Conservation (phyloP, 2,329 filamentous ascomycete genomes). For the Blumeria hordei region DNA sequence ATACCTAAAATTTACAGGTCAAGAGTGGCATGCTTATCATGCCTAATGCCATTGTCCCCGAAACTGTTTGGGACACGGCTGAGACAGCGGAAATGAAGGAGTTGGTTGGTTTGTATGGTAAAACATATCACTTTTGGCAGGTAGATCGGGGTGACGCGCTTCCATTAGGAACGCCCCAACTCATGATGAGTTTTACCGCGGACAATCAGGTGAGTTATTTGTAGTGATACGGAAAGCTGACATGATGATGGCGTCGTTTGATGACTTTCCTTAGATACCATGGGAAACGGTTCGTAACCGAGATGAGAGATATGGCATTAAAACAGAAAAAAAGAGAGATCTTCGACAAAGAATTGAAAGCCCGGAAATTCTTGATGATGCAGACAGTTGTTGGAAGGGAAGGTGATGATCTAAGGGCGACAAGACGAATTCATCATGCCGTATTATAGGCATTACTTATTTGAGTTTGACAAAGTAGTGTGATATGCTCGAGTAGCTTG, state of each 20-base stretch:
- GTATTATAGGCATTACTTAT: too few species aligned
- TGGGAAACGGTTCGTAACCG: conserved; percentile 12
- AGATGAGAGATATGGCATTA: conserved; percentile 27
- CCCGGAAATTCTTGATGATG: conserved; percentile 22
- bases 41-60: conserved; percentile 33
- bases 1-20: conserved; percentile 1
- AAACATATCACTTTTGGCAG: conserved; percentile 74
- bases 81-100: conserved; percentile 66
- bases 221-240: too few species aligned
- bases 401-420: neutral
- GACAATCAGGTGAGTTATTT: conserved; percentile 20
- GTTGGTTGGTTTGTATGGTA: conserved; percentile 52
- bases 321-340: conserved; percentile 26
- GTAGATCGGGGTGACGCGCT: conserved; percentile 46
- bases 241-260: neutral
- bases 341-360: conserved; percentile 24
- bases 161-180: conserved; percentile 32
- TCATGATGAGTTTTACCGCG: conserved; percentile 38
- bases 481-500: too few species aligned
- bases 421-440: too few species aligned
- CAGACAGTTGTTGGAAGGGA: conserved; percentile 23
- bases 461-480: too few species aligned
- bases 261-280: conserved; percentile 1
- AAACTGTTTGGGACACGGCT: conserved; percentile 44
- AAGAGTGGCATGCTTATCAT: conserved; percentile 48